These are phyloP conservation scores for Mrakia gelida DNA, from an alignment of 768 basidiomycete species.

Conservation along the genomic window DNA sequence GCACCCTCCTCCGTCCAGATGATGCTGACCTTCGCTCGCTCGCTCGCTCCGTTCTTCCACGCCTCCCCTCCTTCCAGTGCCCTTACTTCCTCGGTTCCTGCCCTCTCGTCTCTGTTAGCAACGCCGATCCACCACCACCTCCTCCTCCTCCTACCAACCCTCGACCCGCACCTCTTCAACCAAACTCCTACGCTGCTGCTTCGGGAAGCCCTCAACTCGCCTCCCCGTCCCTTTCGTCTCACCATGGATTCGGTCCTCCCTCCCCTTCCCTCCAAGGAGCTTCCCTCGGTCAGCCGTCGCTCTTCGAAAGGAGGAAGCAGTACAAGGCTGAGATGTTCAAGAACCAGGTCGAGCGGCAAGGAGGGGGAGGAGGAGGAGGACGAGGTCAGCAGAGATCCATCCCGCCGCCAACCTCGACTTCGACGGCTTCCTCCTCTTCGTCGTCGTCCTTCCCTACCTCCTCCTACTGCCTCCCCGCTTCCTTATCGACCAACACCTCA, in stretches of 20 bases:
- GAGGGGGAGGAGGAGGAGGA: too few species aligned
- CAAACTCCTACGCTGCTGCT: not conserved
- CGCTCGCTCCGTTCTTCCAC: not conserved
- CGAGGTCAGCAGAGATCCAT: not conserved
- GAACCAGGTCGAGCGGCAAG: too few species aligned
- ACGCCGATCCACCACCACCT: not conserved
- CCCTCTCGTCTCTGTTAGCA: not conserved
- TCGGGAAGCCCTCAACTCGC: not conserved
- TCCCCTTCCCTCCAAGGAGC: not conserved
- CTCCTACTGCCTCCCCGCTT: not conserved
- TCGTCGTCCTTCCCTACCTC: not conserved
- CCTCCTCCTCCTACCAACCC: not conserved
- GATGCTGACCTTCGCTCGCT: not conserved
- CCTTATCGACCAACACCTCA: not conserved
- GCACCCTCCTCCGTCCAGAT: not conserved
- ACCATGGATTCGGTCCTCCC: not conserved
- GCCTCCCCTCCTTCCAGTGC: not conserved
- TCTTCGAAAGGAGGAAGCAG: not conserved
- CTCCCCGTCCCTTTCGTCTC: not conserved
- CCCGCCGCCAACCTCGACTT: not conserved
- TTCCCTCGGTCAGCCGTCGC: not conserved
- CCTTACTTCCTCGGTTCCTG: not conserved
- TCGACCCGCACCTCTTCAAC: not conserved
- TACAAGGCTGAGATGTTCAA: not conserved
- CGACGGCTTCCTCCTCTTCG: not conserved